Conservation (phyloP, 768 basidiomycete genomes). For the Amanita thiersii region DNA sequence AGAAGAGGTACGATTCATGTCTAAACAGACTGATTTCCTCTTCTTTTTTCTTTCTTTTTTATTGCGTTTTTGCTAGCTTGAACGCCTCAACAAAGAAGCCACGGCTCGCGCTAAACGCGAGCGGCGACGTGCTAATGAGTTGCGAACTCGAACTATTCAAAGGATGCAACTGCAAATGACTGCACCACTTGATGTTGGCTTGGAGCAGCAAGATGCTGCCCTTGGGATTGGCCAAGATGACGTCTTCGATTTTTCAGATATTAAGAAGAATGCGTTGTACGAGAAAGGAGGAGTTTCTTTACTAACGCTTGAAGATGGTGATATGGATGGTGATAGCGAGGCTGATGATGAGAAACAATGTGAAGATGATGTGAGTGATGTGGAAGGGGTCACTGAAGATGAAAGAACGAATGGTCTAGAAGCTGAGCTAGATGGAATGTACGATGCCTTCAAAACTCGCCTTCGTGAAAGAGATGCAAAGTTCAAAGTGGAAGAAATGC, state of each 20-base stretch:
- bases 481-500: conserved; percentile 73
- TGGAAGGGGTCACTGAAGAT: conserved; percentile 54
- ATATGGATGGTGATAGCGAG: conserved; percentile 24
- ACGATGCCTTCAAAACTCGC: conserved; percentile 78
- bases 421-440: conserved; percentile 81
- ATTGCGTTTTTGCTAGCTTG: conserved; percentile 61
- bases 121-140: conserved; percentile 80
- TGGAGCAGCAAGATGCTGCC: conserved; percentile 73
- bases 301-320: conserved; percentile 18
- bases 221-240: conserved; percentile 76
- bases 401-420: conserved; percentile 68
- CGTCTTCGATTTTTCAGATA: conserved; percentile 73
- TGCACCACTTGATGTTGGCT: conserved; percentile 91
- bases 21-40: not conserved
- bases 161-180: conserved; percentile 98
- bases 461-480: conserved; percentile 82
- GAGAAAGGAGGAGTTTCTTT: conserved; percentile 32
- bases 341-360: conserved; percentile 35
- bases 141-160: conserved; percentile 79
- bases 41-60: conserved; percentile 8
- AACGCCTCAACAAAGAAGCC: conserved; percentile 73
- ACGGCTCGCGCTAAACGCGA: conserved; percentile 70
- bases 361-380: conserved; percentile 27
- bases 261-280: conserved; percentile 37
- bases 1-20: conserved; percentile 55